Evolutionary conservation across 2,329 filamentous ascomycete genomes (phyloP).

Genomic region (Thermochaetoides dissita): DNA sequence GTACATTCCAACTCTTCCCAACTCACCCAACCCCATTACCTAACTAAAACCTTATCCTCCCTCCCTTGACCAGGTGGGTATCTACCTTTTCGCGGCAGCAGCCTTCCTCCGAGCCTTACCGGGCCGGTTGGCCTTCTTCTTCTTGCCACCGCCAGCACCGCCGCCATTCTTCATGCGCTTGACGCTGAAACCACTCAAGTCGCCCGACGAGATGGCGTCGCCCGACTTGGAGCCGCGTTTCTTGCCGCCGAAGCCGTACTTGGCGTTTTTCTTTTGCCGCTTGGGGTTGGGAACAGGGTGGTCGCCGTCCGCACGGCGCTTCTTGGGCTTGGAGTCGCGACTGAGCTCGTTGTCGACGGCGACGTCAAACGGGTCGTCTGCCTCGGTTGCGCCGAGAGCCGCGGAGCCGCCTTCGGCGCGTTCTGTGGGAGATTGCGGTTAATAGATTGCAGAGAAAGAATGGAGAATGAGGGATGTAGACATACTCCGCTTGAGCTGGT

Average conservation of each 20-base stretch:
- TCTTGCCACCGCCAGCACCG: slow-evolving; percentile 10
- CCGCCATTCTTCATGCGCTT: slow-evolving; percentile 66
- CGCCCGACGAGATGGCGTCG: slow-evolving; percentile 68
- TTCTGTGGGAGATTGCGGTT: slow-evolving; percentile 32
- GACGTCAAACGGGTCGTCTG: slow-evolving; percentile 84
- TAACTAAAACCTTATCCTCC: neutral
- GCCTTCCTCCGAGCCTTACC: slow-evolving; percentile 41
- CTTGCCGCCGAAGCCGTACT: slow-evolving; percentile 93
- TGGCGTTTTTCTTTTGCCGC: slow-evolving; percentile 84
- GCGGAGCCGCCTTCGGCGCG: slow-evolving; percentile 48
- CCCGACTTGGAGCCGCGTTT: slow-evolving; percentile 85
- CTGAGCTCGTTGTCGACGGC: slow-evolving; percentile 56
- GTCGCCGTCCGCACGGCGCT: slow-evolving; percentile 24
- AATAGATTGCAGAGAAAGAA: slow-evolving; percentile 13
- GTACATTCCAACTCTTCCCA: neutral
- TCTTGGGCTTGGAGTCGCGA: slow-evolving; percentile 23
- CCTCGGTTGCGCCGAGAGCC: slow-evolving; percentile 56
- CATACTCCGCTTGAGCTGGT: slow-evolving; percentile 86
- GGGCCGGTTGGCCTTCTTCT: slow-evolving; percentile 29
- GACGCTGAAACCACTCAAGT: slow-evolving; percentile 65
- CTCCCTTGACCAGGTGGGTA: neutral
- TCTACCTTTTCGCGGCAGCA: slow-evolving; percentile 23
- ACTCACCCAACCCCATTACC: neutral
- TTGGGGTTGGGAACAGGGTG: slow-evolving; percentile 46
- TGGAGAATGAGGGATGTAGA: slow-evolving; percentile 28